Conservation (phyloP, 768 basidiomycete species). For the Termitomyces sp. region DNA sequence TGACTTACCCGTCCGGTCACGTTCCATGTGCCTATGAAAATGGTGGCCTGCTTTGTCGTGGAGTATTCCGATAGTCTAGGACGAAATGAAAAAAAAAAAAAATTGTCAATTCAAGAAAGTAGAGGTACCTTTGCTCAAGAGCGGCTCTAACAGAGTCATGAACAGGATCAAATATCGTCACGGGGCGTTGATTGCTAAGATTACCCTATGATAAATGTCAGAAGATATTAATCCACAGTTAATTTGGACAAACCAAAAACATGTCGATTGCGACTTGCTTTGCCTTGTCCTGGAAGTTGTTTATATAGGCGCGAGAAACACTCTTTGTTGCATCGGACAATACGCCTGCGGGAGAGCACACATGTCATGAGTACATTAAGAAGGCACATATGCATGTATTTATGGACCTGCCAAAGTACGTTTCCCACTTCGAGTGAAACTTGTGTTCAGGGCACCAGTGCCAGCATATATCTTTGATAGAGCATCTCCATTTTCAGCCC, state of each 20-base stretch:
- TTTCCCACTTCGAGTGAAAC: constrained; percentile 92
- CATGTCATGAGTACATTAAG: neutral
- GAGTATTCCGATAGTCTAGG: constrained; percentile 80
- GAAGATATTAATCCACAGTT: neutral
- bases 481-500: constrained; percentile 96
- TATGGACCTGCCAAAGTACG: constrained; percentile 76
- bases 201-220: constrained; percentile 69
- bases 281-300: constrained; percentile 93
- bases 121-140: constrained; percentile 56
- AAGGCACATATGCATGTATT: neutral
- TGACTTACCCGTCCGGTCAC: constrained; percentile 76
- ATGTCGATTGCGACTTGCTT: constrained; percentile 96
- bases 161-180: constrained; percentile 90
- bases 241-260: constrained; percentile 65
- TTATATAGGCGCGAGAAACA: constrained; percentile 93
- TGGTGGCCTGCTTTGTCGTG: constrained; percentile 55
- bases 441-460: constrained; percentile 90
- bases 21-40: constrained; percentile 95
- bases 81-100: neutral
- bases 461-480: constrained; percentile 93
- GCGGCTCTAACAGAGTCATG: constrained; percentile 79
- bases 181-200: constrained; percentile 78
- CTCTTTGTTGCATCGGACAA: constrained; percentile 96
- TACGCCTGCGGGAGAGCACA: constrained; percentile 46
- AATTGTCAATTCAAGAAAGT: neutral